phyloP scores from a whole-genome alignment of 495 filamentous ascomycete genomes.

The Hypoxylon lienhwacheense region DNA sequence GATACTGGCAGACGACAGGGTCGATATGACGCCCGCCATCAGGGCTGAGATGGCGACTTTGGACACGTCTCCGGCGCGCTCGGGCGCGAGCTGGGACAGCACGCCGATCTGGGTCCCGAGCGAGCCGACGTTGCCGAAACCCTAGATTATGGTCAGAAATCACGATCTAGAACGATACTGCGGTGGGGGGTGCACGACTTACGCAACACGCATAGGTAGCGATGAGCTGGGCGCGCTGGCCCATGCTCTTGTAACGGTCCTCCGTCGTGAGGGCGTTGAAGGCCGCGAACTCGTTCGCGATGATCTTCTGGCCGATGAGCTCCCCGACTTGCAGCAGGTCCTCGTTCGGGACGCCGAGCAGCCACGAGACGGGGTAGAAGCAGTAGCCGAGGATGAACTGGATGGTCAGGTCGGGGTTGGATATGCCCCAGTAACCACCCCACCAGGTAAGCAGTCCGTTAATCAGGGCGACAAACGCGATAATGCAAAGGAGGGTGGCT shows the following conservation, averaged over 20 bases:
- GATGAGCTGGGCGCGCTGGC: slow-evolving; percentile 69
- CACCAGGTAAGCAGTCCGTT: slow-evolving; percentile 87
- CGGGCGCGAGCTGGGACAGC: slow-evolving; percentile 75
- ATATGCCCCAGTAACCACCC: slow-evolving; percentile 79
- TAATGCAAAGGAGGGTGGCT: slow-evolving; percentile 78
- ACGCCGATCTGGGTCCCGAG: slow-evolving; percentile 87
- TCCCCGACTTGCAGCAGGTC: slow-evolving; percentile 74
- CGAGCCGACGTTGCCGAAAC: slow-evolving; percentile 79
- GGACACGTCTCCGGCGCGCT: slow-evolving; percentile 71
- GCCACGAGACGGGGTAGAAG: slow-evolving; percentile 81
- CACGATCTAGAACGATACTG: slow-evolving; percentile 37
- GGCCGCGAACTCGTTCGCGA: slow-evolving; percentile 73
- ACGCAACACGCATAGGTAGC: slow-evolving; percentile 69
- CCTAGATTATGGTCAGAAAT: slow-evolving; percentile 38
- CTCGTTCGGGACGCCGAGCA: slow-evolving; percentile 76
- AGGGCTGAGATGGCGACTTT: slow-evolving; percentile 76
- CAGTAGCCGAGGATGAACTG: slow-evolving; percentile 80
- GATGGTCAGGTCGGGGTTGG: slow-evolving; percentile 67
- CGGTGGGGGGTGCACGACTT: slow-evolving; percentile 41
- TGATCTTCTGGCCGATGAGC: slow-evolving; percentile 81
- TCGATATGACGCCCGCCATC: slow-evolving; percentile 74
- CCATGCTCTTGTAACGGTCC: slow-evolving; percentile 56
- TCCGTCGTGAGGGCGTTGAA: slow-evolving; percentile 57
- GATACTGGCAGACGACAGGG: slow-evolving; percentile 77
- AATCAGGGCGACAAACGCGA: slow-evolving; percentile 73